Percentiles rank a stretch among this genome's conserved stretches.
These are phyloP conservation scores for Solanum chacoense DNA, from an alignment of 305 asterid species.

Conservation along the genomic window DNA sequence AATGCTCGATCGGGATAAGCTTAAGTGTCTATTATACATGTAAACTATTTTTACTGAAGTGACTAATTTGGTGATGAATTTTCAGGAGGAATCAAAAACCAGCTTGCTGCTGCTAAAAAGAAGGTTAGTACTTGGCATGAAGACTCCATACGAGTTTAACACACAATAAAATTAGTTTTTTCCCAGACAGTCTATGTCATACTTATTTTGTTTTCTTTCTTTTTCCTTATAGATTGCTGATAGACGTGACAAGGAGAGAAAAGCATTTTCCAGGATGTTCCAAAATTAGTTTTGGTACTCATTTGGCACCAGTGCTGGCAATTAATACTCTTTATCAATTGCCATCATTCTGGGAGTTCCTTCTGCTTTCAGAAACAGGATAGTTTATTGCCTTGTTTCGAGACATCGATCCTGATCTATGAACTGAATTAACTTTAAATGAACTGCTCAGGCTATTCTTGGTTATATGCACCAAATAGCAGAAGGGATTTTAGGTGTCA, in stretches of 20 bases:
- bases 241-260: slow-evolving; percentile 60
- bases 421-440: background rate
- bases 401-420: background rate
- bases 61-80: background rate
- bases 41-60: background rate
- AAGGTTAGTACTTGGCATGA: slow-evolving; percentile 36
- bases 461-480: background rate
- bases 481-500: background rate
- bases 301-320: background rate
- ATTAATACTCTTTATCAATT: background rate
- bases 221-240: slow-evolving; percentile 42
- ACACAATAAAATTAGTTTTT: background rate
- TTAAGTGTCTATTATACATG: background rate
- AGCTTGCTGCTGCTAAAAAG: slow-evolving; percentile 62
- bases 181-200: background rate
- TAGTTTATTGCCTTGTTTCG: background rate
- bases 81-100: slow-evolving; percentile 52
- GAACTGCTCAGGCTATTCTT: slow-evolving; percentile 1
- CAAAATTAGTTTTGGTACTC: slow-evolving; percentile 18
- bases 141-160: background rate
- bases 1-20: background rate
- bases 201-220: background rate
- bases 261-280: slow-evolving; percentile 72
- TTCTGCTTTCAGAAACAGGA: background rate
- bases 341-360: background rate